phyloP scores from a whole-genome alignment of 495 filamentous ascomycete genomes.

The Aspergillus affinis region DNA sequence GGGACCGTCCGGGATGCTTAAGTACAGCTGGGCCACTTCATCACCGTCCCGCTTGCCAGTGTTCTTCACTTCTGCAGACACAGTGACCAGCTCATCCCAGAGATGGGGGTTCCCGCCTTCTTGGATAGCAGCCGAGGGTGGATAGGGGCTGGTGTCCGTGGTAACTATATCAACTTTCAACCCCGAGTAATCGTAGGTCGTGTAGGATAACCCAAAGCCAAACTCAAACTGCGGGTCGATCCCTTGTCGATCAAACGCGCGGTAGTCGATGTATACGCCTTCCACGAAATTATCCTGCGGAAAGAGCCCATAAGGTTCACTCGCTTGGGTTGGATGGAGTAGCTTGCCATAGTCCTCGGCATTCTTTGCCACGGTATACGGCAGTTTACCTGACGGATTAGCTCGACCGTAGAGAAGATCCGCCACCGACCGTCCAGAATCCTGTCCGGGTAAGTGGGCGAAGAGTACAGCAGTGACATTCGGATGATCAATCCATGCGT shows the following conservation, averaged over 20 bases:
- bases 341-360: constrained; percentile 60
- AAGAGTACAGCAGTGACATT: constrained; percentile 72
- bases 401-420: constrained; percentile 72
- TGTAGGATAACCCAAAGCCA: constrained; percentile 68
- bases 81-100: constrained; percentile 55
- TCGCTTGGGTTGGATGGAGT: constrained; percentile 51
- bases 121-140: constrained; percentile 26
- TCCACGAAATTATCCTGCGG: constrained; percentile 68
- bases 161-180: constrained; percentile 12
- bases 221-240: constrained; percentile 63
- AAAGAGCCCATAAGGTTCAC: constrained; percentile 51
- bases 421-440: constrained; percentile 71
- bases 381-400: constrained; percentile 71
- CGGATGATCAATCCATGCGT: constrained; percentile 46
- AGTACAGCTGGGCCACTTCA: constrained; percentile 62
- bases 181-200: constrained; percentile 56
- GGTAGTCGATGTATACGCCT: constrained; percentile 66
- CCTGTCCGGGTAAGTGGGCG: constrained; percentile 80
- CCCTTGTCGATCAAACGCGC: constrained; percentile 58
- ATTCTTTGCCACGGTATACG: constrained; percentile 77
- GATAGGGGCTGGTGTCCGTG: constrained; percentile 5
- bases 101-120: constrained; percentile 60
- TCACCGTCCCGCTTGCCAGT: constrained; percentile 49
- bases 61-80: constrained; percentile 53
- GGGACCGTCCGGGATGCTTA: constrained; percentile 45